Base-by-base conservation (phyloP, 1,139 yeast genomes). In the Petasospora fabianii region DNA sequence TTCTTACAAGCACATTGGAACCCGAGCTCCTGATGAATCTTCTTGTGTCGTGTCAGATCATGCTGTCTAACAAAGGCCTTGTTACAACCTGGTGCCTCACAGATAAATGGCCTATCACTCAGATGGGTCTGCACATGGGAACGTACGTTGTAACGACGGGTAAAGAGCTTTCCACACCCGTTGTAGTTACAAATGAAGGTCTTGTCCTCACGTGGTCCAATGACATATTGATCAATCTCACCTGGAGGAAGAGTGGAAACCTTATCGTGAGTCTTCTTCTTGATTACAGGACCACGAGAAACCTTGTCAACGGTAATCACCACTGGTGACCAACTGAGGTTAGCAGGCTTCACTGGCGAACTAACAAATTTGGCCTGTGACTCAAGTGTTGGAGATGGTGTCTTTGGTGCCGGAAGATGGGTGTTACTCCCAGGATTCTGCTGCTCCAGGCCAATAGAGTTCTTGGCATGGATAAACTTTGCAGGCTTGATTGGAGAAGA, bases 81-180 rank as follows among this genome's bases (percentile, higher is more conserved):
- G 1, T 56, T 50, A 58, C 98, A 92, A 5, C 71, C 76, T 19
- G 70, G 77, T 51, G 65, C 66, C 21, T 73, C 68, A 59, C 97
- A 88, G 35, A 60, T 54, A 62, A 80, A 83, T 1, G 99, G 99
- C 41, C 97, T 69, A 61, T 94, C 98, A 59, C 94, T 82, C 38
- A 94, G 66, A 68, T 94, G 99, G 1, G 98, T 94, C 60, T 94
- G 98, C 42, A 94, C 90, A 60, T 94, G 99, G 0, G 97, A 87
- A 46, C 97, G 72, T n/a, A 87, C 88, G 58, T 94, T 94, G 64
- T 94, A 94, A 36, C 96, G 71, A 56, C 98, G 72, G 9, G 90
- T 80, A 63, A 94, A 92, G 42, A 75, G 68, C 61, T 94, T 88
- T 14, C 86, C 84, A 64, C 99, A 94, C 39, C 75, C 73, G 19